Conservation (phyloP, 495 filamentous ascomycete genomes). For the Annulohypoxylon stygium region DNA sequence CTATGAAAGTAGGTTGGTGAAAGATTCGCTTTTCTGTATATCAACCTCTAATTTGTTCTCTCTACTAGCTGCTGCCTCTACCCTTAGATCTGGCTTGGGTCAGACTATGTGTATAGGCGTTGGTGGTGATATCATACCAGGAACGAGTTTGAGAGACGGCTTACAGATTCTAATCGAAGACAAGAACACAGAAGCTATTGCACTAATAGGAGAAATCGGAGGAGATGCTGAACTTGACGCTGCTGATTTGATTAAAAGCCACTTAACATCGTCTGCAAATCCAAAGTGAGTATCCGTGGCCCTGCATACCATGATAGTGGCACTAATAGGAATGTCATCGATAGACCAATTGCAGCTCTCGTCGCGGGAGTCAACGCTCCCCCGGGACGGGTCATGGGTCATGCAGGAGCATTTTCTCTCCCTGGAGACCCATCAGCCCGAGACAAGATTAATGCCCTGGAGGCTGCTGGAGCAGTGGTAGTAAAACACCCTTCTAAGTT, state of each 20-base stretch:
- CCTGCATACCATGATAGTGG: neutral
- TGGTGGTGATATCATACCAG: constrained; percentile 86
- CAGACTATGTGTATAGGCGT: constrained; percentile 90
- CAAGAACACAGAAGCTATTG: constrained; percentile 81
- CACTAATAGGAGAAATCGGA: constrained; percentile 89
- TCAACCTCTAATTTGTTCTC: neutral
- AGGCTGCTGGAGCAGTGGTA: constrained; percentile 78
- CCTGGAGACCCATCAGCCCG: constrained; percentile 74
- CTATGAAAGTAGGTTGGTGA: constrained; percentile 69
- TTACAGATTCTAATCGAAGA: constrained; percentile 80
- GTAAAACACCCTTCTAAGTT: constrained; percentile 87
- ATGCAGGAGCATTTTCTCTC: constrained; percentile 83
- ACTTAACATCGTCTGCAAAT: constrained; percentile 66
- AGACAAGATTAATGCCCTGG: constrained; percentile 76
- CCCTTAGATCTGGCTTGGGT: constrained; percentile 83
- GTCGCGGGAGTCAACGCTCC: constrained; percentile 77
- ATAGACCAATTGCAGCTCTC: constrained; percentile 83
- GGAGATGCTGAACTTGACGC: constrained; percentile 84
- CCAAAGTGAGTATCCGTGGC: constrained; percentile 72
- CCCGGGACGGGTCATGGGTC: constrained; percentile 83
- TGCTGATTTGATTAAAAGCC: constrained; percentile 82
- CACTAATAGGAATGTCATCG: constrained; percentile 6
- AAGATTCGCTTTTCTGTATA: neutral
- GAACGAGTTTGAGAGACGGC: constrained; percentile 84
- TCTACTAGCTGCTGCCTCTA: constrained; percentile 76